Evolutionary conservation across 2,329 filamentous ascomycete species (phyloP).

Genomic region (Colletotrichum theobromicola): DNA sequence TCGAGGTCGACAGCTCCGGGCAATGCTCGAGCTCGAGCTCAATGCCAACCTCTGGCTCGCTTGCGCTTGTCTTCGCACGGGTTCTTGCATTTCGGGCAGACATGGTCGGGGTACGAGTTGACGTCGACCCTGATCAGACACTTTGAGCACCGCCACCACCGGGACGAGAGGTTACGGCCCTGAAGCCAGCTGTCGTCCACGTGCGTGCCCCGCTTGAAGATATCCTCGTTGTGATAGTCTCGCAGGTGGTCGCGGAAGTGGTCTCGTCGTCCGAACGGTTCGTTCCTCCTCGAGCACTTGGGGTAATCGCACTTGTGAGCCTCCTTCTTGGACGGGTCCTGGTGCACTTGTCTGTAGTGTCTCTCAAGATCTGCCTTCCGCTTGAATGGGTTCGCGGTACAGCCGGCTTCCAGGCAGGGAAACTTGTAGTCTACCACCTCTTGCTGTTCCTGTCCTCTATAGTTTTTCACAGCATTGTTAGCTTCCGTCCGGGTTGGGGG

Average conservation of each 20-base stretch:
- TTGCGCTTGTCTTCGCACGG: slow-evolving; percentile 50
- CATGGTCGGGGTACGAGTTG: slow-evolving; percentile 38
- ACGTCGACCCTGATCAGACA: slow-evolving; percentile 54
- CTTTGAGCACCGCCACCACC: slow-evolving; percentile 61
- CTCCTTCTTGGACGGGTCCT: slow-evolving; percentile 43
- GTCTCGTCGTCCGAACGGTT: slow-evolving; percentile 59
- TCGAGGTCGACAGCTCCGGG: not conserved
- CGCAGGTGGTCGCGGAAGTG: slow-evolving; percentile 64
- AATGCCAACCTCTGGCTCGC: slow-evolving; percentile 19
- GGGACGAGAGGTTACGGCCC: slow-evolving; percentile 39
- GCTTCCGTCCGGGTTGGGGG: not conserved
- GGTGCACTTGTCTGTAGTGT: slow-evolving; percentile 56
- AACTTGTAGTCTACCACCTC: slow-evolving; percentile 19
- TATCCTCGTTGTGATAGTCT: slow-evolving; percentile 60
- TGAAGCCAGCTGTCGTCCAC: slow-evolving; percentile 42
- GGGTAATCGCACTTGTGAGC: slow-evolving; percentile 58
- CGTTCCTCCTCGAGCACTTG: slow-evolving; percentile 47
- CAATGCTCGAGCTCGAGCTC: not conserved
- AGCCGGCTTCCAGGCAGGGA: slow-evolving; percentile 43
- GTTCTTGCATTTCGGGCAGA: slow-evolving; percentile 53
- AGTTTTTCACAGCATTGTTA: not conserved
- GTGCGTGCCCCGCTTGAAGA: slow-evolving; percentile 48
- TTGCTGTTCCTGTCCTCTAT: slow-evolving; percentile 15
- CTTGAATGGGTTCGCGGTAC: slow-evolving; percentile 51
- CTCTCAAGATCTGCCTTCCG: slow-evolving; percentile 60